A percentile compares a stretch with the other conserved stretches of the same genome.
Evolutionary conservation across 2,329 filamentous ascomycete species (phyloP).

Genomic region (Sporothrix schenckii): DNA sequence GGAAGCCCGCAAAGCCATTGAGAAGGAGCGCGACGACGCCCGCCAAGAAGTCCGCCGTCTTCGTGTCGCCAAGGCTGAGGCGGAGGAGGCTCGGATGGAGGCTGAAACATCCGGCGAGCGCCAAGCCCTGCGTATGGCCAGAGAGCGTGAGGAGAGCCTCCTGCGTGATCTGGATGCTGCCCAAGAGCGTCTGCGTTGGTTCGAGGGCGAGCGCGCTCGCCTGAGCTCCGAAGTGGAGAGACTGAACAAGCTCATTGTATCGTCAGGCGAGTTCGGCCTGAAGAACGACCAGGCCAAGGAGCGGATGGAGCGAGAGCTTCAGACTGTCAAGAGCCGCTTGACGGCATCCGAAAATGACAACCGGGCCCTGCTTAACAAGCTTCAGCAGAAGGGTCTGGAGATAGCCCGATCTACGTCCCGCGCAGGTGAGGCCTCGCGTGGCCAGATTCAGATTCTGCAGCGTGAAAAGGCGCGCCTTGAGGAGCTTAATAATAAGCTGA

Average conservation of each 20-base stretch:
- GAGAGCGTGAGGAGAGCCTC: slow-evolving; percentile 77
- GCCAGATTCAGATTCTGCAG: slow-evolving; percentile 74
- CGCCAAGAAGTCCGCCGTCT: slow-evolving; percentile 82
- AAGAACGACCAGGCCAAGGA: slow-evolving; percentile 95
- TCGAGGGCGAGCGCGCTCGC: slow-evolving; percentile 76
- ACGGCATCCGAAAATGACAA: slow-evolving; percentile 96
- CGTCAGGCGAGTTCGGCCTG: slow-evolving; percentile 85
- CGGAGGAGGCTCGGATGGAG: slow-evolving; percentile 82
- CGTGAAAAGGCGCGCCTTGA: slow-evolving; percentile 81
- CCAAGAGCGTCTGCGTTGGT: slow-evolving; percentile 72
- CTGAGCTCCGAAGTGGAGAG: slow-evolving; percentile 80
- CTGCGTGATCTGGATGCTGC: slow-evolving; percentile 80
- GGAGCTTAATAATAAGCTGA: slow-evolving; percentile 77
- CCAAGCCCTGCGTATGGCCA: slow-evolving; percentile 73
- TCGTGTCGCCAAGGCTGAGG: slow-evolving; percentile 78
- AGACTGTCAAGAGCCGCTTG: slow-evolving; percentile 86
- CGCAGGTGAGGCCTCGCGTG: slow-evolving; percentile 79
- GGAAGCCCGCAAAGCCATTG: slow-evolving; percentile 76
- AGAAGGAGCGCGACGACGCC: slow-evolving; percentile 86
- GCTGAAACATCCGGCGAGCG: slow-evolving; percentile 81
- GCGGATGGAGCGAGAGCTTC: slow-evolving; percentile 84
- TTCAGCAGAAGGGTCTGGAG: slow-evolving; percentile 96
- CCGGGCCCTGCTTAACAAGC: slow-evolving; percentile 88
- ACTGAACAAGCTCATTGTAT: slow-evolving; percentile 82
- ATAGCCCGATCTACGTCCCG: slow-evolving; percentile 88